Evolutionary conservation across 441 rosid genomes (phyloP).

Genomic region (Croton setiger): DNA sequence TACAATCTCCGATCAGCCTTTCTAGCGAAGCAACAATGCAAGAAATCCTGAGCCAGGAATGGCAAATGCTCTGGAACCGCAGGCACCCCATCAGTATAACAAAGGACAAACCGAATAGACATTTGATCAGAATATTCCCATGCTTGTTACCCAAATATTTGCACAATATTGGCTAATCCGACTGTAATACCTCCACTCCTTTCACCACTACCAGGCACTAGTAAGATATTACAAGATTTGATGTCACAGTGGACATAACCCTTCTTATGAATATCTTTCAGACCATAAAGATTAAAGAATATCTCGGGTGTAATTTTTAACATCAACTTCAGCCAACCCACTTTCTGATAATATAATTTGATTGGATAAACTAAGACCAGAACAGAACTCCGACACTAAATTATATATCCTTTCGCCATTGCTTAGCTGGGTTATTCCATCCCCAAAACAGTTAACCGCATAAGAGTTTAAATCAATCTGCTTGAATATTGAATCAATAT

Average conservation of each 20-base stretch:
- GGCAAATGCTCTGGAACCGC: too few species aligned
- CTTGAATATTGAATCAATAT: background rate
- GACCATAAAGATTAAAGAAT: slow-evolving; percentile 29
- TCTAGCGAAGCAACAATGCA: too few species aligned
- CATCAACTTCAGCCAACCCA: slow-evolving; percentile 21
- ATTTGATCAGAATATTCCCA: too few species aligned
- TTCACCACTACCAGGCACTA: background rate
- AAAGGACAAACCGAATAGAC: too few species aligned
- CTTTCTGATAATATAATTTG: slow-evolving; percentile 7
- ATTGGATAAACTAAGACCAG: slow-evolving; percentile 24
- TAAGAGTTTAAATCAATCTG: slow-evolving; percentile 17
- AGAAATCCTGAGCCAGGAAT: too few species aligned
- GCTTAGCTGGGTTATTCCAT: slow-evolving; percentile 11
- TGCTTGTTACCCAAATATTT: too few species aligned
- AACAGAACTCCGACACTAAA: slow-evolving; percentile 29
- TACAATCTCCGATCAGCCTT: too few species aligned
- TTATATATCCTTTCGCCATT: slow-evolving; percentile 22
- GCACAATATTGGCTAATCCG: background rate
- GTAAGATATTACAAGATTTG: slow-evolving; percentile 7
- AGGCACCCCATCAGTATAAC: too few species aligned
- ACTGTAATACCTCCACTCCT: background rate
- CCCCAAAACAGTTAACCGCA: slow-evolving; percentile 23
- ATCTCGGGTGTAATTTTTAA: slow-evolving; percentile 19
- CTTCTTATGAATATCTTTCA: slow-evolving; percentile 21
- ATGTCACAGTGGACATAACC: slow-evolving; percentile 34